phyloP scores from a whole-genome alignment of 495 filamentous ascomycete species.

The Hamigera avellanea region DNA sequence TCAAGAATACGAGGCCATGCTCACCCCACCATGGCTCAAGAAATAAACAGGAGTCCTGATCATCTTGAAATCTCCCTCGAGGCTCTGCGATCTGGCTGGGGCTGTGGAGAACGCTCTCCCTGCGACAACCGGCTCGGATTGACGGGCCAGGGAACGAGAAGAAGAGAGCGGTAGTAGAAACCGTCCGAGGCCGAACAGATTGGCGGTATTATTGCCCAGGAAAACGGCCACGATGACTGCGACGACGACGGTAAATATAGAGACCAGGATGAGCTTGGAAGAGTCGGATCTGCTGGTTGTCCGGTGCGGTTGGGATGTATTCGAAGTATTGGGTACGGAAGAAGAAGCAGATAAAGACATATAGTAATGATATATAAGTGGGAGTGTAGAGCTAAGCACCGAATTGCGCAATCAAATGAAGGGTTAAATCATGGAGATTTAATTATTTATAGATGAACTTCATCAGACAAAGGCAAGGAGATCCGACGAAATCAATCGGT shows the following conservation, averaged over 20 bases:
- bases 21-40: conserved; percentile 64
- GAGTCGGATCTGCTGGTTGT: conserved; percentile 1
- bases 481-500: too few relatives aligned
- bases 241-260: conserved; percentile 7
- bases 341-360: background rate
- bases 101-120: too few relatives aligned
- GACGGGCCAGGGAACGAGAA: too few relatives aligned
- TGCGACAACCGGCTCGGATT: conserved; percentile 1
- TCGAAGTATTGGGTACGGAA: conserved; percentile 3
- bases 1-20: conserved; percentile 14
- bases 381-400: too few relatives aligned
- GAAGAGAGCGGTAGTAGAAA: conserved; percentile 16
- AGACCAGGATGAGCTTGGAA: conserved; percentile 3
- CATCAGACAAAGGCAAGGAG: too few relatives aligned
- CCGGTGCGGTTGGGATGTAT: background rate
- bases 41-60: conserved; percentile 68
- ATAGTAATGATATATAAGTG: too few relatives aligned
- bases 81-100: too few relatives aligned
- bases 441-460: too few relatives aligned
- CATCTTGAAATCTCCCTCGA: conserved; percentile 6
- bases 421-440: too few relatives aligned
- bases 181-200: conserved; percentile 21
- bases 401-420: too few relatives aligned
- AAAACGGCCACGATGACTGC: conserved; percentile 10
- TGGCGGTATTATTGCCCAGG: conserved; percentile 14